Evolutionary conservation across 768 basidiomycete genomes (phyloP).

Genomic region (Polyporus arcularius): DNA sequence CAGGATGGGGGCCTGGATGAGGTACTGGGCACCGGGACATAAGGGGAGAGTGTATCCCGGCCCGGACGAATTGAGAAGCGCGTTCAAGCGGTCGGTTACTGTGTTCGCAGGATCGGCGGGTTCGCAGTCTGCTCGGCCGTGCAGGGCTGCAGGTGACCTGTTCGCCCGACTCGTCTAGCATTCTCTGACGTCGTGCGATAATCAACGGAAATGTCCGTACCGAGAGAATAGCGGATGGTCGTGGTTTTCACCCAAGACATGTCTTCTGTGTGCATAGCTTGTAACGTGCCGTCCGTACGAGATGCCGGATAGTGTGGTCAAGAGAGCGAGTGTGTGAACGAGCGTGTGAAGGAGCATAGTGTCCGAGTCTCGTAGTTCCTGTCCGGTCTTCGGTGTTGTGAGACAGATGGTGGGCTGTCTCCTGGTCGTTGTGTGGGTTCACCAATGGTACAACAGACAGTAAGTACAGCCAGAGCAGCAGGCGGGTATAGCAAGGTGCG

Average conservation of each 20-base stretch:
- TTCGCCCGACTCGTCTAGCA: neutral
- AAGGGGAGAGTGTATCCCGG: slow-evolving; percentile 65
- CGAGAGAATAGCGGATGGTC: neutral
- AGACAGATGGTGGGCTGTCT: too few species aligned
- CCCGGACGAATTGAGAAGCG: slow-evolving; percentile 63
- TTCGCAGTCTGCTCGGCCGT: slow-evolving; percentile 30
- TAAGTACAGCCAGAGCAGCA: neutral
- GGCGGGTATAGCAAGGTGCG: slow-evolving; percentile 12
- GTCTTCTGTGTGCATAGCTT: neutral
- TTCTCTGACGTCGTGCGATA: neutral
- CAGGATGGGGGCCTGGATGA: slow-evolving; percentile 63
- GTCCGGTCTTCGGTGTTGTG: neutral
- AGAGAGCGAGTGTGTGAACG: neutral
- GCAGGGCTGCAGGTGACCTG: slow-evolving; percentile 1
- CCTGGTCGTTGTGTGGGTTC: too few species aligned
- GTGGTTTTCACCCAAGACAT: neutral
- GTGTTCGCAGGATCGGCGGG: slow-evolving; percentile 61
- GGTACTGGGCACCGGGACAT: slow-evolving; percentile 64
- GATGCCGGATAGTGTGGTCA: neutral
- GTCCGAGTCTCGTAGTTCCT: neutral
- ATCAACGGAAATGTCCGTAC: neutral
- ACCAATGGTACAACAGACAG: neutral
- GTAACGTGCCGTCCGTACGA: neutral
- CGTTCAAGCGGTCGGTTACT: slow-evolving; percentile 64
- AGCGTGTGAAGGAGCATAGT: neutral